A percentile compares a stretch with the other conserved stretches of the same genome.
These are phyloP conservation scores for Phaffia tasmanica DNA, from an alignment of 768 basidiomycete species.

Conservation along the genomic window DNA sequence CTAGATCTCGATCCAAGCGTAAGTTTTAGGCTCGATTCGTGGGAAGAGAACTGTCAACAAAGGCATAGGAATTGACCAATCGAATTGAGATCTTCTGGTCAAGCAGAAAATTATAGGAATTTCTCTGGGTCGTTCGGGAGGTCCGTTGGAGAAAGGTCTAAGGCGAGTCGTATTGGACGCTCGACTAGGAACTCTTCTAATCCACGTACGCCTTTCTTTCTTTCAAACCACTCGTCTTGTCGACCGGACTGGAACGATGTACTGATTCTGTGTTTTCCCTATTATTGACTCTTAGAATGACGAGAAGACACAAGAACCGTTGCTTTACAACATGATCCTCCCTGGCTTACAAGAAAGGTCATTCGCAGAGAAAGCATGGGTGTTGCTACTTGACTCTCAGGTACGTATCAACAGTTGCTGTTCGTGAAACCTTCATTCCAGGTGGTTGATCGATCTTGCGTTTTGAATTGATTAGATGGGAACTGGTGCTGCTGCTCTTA, in stretches of 20 bases:
- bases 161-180: constrained; percentile 74
- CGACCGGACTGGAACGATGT: not conserved
- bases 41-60: constrained; percentile 3
- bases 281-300: constrained; percentile 43
- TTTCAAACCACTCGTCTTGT: constrained; percentile 31
- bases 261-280: not conserved
- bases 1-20: constrained; percentile 38
- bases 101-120: constrained; percentile 70
- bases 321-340: constrained; percentile 69
- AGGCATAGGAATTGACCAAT: not conserved
- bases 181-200: constrained; percentile 73
- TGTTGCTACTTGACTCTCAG: constrained; percentile 84
- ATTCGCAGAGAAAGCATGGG: constrained; percentile 58
- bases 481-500: constrained; percentile 57
- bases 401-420: constrained; percentile 36
- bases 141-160: constrained; percentile 83
- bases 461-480: constrained; percentile 52
- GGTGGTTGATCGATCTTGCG: not conserved
- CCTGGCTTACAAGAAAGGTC: constrained; percentile 60
- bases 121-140: constrained; percentile 82
- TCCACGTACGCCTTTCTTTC: constrained; percentile 45
- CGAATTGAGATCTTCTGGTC: constrained; percentile 3
- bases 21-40: not conserved
- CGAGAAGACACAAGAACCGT: constrained; percentile 68
- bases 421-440: not conserved